These are phyloP conservation scores for Hypoxylon subgilvum DNA, from an alignment of 495 filamentous ascomycete species.

Conservation along the genomic window DNA sequence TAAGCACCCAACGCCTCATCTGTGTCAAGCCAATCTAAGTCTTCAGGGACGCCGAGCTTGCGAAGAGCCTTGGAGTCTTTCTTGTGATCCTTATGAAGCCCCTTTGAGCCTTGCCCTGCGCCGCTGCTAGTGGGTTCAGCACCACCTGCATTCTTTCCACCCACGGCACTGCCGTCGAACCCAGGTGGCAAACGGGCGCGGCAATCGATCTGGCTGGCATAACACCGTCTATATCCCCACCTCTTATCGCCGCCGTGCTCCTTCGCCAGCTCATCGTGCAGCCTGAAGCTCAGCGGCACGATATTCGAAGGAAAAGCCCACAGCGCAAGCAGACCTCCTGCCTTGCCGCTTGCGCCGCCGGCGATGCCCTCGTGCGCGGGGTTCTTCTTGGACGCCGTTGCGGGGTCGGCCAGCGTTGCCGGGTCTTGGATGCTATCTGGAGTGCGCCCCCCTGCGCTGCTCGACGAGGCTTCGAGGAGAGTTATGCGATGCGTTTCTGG, in stretches of 20 bases:
- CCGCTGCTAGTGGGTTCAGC: not conserved
- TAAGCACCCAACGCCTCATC: conserved; percentile 64
- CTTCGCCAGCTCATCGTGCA: conserved; percentile 76
- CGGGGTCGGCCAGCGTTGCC: conserved; percentile 37
- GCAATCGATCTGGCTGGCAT: conserved; percentile 68
- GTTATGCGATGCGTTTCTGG: conserved; percentile 73
- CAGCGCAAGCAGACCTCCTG: conserved; percentile 78
- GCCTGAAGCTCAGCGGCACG: conserved; percentile 75
- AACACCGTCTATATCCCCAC: conserved; percentile 83
- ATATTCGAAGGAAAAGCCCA: conserved; percentile 85
- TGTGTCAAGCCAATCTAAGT: conserved; percentile 76
- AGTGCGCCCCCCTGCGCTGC: conserved; percentile 42
- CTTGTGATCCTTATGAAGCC: conserved; percentile 39
- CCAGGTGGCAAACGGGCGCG: conserved; percentile 46
- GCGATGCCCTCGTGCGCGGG: conserved; percentile 65
- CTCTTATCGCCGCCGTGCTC: conserved; percentile 74
- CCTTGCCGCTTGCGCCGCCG: conserved; percentile 88
- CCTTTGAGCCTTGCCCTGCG: conserved; percentile 18
- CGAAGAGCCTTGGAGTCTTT: conserved; percentile 24
- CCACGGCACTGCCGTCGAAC: not conserved
- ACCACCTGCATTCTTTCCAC: conserved; percentile 35
- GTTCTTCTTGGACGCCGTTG: conserved; percentile 39
- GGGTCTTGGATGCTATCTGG: conserved; percentile 42
- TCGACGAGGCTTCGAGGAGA: conserved; percentile 76
- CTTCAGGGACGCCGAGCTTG: conserved; percentile 57